phyloP scores from a whole-genome alignment of 2,329 filamentous ascomycete species.

The Aspergillus pseudoglaucus region DNA sequence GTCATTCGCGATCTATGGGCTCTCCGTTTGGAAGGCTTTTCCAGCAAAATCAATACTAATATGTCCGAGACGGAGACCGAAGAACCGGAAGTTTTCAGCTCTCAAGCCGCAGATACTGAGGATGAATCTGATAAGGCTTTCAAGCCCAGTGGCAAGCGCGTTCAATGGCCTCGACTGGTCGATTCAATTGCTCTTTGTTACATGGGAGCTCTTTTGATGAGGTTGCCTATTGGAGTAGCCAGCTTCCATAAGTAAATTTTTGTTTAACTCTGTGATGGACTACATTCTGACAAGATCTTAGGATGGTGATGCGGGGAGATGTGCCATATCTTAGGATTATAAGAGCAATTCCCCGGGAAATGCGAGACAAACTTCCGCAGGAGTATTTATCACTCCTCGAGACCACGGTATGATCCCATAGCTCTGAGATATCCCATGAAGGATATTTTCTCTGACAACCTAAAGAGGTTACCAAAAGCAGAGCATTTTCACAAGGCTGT shows the following conservation, averaged over 20 bases:
- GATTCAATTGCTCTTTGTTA: conserved; percentile 77
- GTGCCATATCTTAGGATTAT: conserved; percentile 65
- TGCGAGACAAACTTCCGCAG: conserved; percentile 39
- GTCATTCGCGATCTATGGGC: conserved; percentile 82
- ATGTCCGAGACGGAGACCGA: conserved; percentile 23
- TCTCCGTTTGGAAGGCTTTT: conserved; percentile 59
- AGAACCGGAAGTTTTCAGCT: conserved; percentile 50
- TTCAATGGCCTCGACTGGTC: conserved; percentile 56
- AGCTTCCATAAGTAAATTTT: conserved; percentile 54
- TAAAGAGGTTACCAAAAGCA: conserved; percentile 36
- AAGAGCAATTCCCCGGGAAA: conserved; percentile 37
- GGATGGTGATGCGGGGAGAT: conserved; percentile 57
- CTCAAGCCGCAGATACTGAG: conserved; percentile 47
- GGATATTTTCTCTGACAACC: conserved; percentile 2
- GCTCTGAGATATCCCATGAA: not conserved
- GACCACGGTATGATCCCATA: conserved; percentile 22
- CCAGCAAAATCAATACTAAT: conserved; percentile 37
- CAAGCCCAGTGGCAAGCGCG: conserved; percentile 28
- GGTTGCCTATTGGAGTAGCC: conserved; percentile 67
- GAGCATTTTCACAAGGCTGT: conserved; percentile 60
- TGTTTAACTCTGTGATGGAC: not conserved
- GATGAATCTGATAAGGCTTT: conserved; percentile 32
- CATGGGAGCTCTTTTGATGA: conserved; percentile 66
- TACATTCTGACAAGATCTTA: conserved; percentile 5
- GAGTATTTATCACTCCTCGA: conserved; percentile 37